These are phyloP conservation scores for Mrakia hoshinonis DNA, from an alignment of 768 basidiomycete genomes.

Conservation along the genomic window DNA sequence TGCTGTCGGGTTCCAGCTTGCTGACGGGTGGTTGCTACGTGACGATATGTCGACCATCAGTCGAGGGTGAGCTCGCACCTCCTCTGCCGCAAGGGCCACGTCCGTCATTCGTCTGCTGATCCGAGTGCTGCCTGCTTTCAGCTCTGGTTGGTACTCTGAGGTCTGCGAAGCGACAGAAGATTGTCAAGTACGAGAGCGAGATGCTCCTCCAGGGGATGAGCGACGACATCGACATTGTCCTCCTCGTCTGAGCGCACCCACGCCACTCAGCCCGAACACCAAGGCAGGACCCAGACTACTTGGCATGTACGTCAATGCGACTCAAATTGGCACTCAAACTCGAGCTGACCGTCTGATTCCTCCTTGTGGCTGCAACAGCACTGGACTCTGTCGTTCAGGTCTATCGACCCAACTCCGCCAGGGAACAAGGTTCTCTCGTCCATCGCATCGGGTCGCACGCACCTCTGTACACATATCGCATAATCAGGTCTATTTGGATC, in stretches of 20 bases:
- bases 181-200: slow-evolving; percentile 21
- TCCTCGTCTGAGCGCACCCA: background rate
- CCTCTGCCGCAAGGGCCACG: background rate
- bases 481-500: no score
- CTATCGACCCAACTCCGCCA: no score
- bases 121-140: background rate
- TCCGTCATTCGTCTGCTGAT: background rate
- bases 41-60: background rate
- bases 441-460: no score
- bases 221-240: slow-evolving; percentile 17
- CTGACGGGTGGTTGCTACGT: background rate
- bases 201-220: slow-evolving; percentile 21
- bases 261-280: no score
- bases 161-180: slow-evolving; percentile 19
- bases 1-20: background rate
- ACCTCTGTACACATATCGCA: no score
- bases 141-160: slow-evolving; percentile 21
- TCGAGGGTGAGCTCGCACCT: slow-evolving; percentile 16
- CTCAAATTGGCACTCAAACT: no score
- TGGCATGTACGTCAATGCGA: no score
- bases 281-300: no score
- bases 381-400: no score
- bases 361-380: no score
- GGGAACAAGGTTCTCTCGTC: no score
- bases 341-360: no score